phyloP scores from a whole-genome alignment of 495 filamentous ascomycete genomes.

The Penicillium parvum region DNA sequence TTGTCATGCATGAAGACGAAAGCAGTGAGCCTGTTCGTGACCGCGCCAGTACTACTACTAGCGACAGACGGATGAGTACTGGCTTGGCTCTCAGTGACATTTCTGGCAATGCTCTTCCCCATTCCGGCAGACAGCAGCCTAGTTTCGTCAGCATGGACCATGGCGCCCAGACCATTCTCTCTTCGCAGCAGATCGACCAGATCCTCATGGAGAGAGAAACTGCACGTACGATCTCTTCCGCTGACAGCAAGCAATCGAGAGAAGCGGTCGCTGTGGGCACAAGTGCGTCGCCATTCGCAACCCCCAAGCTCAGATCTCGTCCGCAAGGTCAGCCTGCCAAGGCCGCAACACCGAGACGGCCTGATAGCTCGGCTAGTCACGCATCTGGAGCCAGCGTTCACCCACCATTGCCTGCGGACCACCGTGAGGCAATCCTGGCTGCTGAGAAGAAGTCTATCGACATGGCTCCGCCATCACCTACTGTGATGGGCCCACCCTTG shows the following conservation, averaged over 20 bases:
- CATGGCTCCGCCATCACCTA: slow-evolving; percentile 40
- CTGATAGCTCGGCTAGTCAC: slow-evolving; percentile 66
- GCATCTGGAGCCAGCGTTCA: slow-evolving; percentile 41
- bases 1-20: slow-evolving; percentile 52
- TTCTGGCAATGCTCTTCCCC: slow-evolving; percentile 40
- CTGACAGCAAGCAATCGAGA: slow-evolving; percentile 29
- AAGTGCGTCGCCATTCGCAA: slow-evolving; percentile 31
- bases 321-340: slow-evolving; percentile 33
- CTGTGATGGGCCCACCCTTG: slow-evolving; percentile 79
- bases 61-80: slow-evolving; percentile 39
- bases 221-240: slow-evolving; percentile 29
- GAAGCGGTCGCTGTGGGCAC: slow-evolving; percentile 17
- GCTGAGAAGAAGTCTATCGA: slow-evolving; percentile 58
- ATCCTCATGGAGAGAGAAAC: slow-evolving; percentile 49
- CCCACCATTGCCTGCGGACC: slow-evolving; percentile 77
- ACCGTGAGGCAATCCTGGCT: slow-evolving; percentile 78
- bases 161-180: slow-evolving; percentile 68
- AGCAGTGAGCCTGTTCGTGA: slow-evolving; percentile 39
- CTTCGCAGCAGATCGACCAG: slow-evolving; percentile 65
- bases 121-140: slow-evolving; percentile 21
- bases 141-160: slow-evolving; percentile 57
- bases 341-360: slow-evolving; percentile 44
- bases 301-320: slow-evolving; percentile 34
- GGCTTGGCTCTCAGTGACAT: slow-evolving; percentile 41
- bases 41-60: slow-evolving; percentile 27